phyloP scores from a whole-genome alignment of 1,284 basidiomycete genomes.

The Grifola frondosa region DNA sequence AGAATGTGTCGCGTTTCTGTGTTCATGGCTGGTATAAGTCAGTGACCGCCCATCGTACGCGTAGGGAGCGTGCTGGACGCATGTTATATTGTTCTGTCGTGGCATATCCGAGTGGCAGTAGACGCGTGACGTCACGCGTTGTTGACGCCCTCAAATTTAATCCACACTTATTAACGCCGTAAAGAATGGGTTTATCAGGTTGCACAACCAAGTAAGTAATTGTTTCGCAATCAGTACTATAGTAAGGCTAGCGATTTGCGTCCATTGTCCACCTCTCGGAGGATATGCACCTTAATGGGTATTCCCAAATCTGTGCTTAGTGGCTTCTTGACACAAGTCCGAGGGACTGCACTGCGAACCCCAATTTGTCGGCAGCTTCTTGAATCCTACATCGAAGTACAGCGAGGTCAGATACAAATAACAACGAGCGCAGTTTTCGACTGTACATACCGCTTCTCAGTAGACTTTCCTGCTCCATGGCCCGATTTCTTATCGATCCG shows the following conservation, averaged over 20 bases:
- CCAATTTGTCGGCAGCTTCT: slow-evolving; percentile 75
- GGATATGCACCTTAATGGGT: too few species aligned
- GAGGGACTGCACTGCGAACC: slow-evolving; percentile 69
- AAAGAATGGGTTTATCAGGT: too few species aligned
- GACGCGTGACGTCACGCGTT: slow-evolving; percentile 14
- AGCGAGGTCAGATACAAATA: slow-evolving; percentile 4
- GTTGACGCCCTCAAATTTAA: too few species aligned
- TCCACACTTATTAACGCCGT: too few species aligned
- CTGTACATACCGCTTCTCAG: slow-evolving; percentile 62
- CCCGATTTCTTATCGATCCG: slow-evolving; percentile 80
- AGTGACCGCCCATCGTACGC: not conserved
- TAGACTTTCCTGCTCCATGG: slow-evolving; percentile 79
- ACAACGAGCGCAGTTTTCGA: too few species aligned
- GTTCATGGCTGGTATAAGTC: slow-evolving; percentile 11
- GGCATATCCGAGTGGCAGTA: not conserved
- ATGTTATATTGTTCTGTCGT: not conserved
- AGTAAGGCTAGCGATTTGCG: too few species aligned
- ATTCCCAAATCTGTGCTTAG: not conserved
- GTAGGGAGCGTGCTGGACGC: not conserved
- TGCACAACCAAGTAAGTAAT: too few species aligned
- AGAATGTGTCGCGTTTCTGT: slow-evolving; percentile 8
- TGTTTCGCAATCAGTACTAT: too few species aligned
- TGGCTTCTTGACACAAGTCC: slow-evolving; percentile 41
- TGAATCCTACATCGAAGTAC: slow-evolving; percentile 53
- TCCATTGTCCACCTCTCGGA: too few species aligned